phyloP scores from a whole-genome alignment of 2,329 filamentous ascomycete genomes.

The Stemphylium vesicarium region DNA sequence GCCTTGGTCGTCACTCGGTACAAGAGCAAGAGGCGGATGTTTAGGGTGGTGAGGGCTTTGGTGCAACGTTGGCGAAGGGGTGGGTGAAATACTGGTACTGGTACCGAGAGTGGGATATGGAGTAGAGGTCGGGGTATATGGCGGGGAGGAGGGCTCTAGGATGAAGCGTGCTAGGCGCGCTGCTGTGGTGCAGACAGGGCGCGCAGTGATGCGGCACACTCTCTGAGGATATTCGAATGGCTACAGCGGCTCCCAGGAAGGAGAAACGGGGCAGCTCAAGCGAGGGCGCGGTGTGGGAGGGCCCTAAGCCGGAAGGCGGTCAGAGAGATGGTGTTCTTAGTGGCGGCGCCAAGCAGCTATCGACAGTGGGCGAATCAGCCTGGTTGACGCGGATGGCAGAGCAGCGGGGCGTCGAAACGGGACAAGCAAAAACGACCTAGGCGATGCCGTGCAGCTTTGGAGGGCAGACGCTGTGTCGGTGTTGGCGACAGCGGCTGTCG shows the following conservation, averaged over 20 bases:
- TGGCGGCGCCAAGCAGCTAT: conserved; percentile 30
- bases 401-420: conserved; percentile 24
- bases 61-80: conserved; percentile 26
- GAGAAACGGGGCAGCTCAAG: conserved; percentile 22
- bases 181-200: conserved; percentile 12
- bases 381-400: conserved; percentile 23
- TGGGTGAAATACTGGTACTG: conserved; percentile 31
- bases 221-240: conserved; percentile 1
- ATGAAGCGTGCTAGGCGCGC: conserved; percentile 12
- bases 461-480: conserved; percentile 6
- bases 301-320: conserved; percentile 36
- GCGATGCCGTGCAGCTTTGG: conserved; percentile 22
- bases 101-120: conserved; percentile 32
- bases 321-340: conserved; percentile 33
- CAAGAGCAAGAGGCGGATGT: conserved; percentile 12
- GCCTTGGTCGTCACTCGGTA: conserved; percentile 13
- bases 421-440: conserved; percentile 22
- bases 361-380: conserved; percentile 34
- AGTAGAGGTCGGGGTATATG: conserved; percentile 36
- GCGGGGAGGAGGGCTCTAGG: conserved; percentile 34
- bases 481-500: conserved; percentile 24
- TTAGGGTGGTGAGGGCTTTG: conserved; percentile 24
- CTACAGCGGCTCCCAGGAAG: conserved; percentile 24
- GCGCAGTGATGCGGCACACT: conserved; percentile 10
- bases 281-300: conserved; percentile 26